Conservation (phyloP, 2,329 filamentous ascomycete species). For the Blastomyces parvus region DNA sequence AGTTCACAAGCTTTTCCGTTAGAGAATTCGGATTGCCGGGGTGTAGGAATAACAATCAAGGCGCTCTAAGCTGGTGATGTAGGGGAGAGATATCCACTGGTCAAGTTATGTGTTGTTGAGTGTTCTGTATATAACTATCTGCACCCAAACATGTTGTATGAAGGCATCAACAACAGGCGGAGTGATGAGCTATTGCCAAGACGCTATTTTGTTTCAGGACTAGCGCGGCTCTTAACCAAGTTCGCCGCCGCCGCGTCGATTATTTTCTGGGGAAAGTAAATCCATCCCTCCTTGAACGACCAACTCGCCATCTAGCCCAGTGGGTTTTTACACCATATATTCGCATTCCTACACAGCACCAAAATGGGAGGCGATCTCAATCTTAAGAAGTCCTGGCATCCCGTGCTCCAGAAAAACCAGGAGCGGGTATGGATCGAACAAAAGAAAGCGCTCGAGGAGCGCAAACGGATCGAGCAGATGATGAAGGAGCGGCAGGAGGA, state of each 20-base stretch:
- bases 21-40: too few species aligned
- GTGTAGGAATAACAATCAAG: neutral
- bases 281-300: neutral
- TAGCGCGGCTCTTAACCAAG: neutral
- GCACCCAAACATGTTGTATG: neutral
- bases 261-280: neutral
- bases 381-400: constrained; percentile 92
- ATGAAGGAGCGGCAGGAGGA: constrained; percentile 92
- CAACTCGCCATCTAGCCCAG: neutral
- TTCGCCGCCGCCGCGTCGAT: neutral
- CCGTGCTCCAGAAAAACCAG: constrained; percentile 82
- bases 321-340: neutral
- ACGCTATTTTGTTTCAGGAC: neutral
- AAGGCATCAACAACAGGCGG: neutral
- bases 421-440: constrained; percentile 84
- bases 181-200: neutral
- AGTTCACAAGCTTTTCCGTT: neutral
- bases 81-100: neutral
- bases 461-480: constrained; percentile 85
- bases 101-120: neutral
- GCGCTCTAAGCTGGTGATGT: neutral
- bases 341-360: neutral
- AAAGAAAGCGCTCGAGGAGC: constrained; percentile 83
- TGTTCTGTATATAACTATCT: neutral
- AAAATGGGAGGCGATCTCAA: constrained; percentile 75